phyloP scores from a whole-genome alignment of 768 basidiomycete species.

The Cyathus striatus region DNA sequence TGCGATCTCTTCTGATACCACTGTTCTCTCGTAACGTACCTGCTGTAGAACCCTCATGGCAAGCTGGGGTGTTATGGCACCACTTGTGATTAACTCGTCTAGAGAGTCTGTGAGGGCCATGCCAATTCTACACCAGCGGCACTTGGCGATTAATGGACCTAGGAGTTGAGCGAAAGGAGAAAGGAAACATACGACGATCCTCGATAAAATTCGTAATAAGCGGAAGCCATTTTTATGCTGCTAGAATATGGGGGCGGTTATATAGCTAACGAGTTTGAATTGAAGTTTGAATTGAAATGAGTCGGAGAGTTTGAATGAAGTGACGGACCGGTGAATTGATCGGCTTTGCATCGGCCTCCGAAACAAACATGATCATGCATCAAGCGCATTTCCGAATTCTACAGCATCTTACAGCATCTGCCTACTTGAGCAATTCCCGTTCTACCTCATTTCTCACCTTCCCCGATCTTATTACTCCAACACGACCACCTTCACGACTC shows the following conservation, averaged over 20 bases:
- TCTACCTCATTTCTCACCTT: background rate
- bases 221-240: conserved; percentile 65
- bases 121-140: conserved; percentile 91
- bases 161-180: too few relatives aligned
- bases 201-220: conserved; percentile 91
- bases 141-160: too few relatives aligned
- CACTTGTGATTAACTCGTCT: conserved; percentile 96
- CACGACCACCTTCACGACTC: background rate
- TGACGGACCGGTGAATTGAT: too few relatives aligned
- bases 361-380: background rate
- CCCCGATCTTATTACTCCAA: background rate
- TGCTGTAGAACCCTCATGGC: conserved; percentile 96
- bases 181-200: conserved; percentile 72
- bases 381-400: too few relatives aligned
- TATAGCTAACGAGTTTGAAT: too few relatives aligned
- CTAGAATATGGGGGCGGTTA: too few relatives aligned
- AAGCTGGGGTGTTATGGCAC: conserved; percentile 93
- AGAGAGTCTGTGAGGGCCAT: conserved; percentile 97
- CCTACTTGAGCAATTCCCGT: background rate
- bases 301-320: too few relatives aligned
- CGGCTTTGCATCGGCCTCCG: too few relatives aligned
- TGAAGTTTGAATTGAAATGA: too few relatives aligned
- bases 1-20: background rate
- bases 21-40: conserved; percentile 58
- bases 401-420: background rate